Conservation (phyloP, 371 early-diverging fungal genomes). For the Chytridiales sp. region DNA sequence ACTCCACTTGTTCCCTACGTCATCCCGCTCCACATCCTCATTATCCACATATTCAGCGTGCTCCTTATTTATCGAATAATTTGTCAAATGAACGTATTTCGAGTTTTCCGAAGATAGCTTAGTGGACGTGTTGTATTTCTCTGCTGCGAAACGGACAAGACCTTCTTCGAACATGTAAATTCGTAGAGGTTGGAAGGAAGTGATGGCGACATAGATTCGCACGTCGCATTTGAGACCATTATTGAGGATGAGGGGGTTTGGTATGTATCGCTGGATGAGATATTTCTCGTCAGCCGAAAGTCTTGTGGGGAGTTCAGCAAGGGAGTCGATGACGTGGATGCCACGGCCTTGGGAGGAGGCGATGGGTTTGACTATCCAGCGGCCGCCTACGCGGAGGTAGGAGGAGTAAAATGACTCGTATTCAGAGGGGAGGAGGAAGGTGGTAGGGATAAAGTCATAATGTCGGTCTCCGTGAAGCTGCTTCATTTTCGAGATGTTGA, state of each 20-base stretch:
- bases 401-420: slow-evolving; percentile 22
- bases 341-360: neutral
- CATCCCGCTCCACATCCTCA: slow-evolving; percentile 6
- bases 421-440: slow-evolving; percentile 24
- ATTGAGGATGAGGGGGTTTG: slow-evolving; percentile 12
- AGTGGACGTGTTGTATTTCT: slow-evolving; percentile 1
- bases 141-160: slow-evolving; percentile 4
- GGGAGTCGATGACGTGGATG: slow-evolving; percentile 19
- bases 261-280: slow-evolving; percentile 22
- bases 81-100: slow-evolving; percentile 1
- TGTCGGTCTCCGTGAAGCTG: slow-evolving; percentile 27
- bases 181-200: slow-evolving; percentile 20
- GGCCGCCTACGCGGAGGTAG: slow-evolving; percentile 20
- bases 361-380: slow-evolving; percentile 25
- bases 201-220: slow-evolving; percentile 23
- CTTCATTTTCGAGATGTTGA: slow-evolving; percentile 20
- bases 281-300: slow-evolving; percentile 17
- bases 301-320: slow-evolving; percentile 23
- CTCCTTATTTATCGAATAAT: slow-evolving; percentile 2
- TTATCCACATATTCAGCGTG: slow-evolving; percentile 9
- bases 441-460: slow-evolving; percentile 20
- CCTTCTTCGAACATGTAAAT: slow-evolving; percentile 31
- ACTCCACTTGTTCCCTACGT: slow-evolving; percentile 9
- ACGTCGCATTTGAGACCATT: slow-evolving; percentile 24
- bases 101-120: neutral